Evolutionary conservation across 2,329 filamentous ascomycete species (phyloP), one percentile per base, ranked within the genome.

Genomic region (Talaromyces sp.): DNA sequence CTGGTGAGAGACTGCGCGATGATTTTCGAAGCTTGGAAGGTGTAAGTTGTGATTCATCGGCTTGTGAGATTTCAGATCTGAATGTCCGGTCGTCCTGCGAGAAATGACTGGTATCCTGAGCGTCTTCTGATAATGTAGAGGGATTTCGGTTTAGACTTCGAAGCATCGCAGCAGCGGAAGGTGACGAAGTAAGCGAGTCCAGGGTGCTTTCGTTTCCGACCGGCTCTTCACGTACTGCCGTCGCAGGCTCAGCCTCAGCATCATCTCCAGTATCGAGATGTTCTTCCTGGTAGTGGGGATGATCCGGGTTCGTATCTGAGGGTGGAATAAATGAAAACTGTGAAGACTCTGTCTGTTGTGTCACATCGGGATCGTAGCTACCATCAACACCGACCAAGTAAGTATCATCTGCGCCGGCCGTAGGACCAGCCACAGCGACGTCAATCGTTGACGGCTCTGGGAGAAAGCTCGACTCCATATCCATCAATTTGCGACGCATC

Each of bases 381-480:
- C 61, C 65, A 8, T 67, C 50, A 16, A 74, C 63, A 7, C 75
- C 74, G 50, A 77, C 72, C 44, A 76, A 52, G 51, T 73, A 76
- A 4, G 75, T 78, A 64, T 79, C 76, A 53, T 77, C 76, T 10
- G 63, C 66, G 37, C 73, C 72, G 14, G 60, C 50, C 17, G 56
- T 60, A 11, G 60, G 57, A 16, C 68, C 61, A 32, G 54, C 52
- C 50, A 63, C 51, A 36, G 65, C 65, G 30, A 75, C 64, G 16
- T 72, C 71, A 19, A 79, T 68, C 2, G 73, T 71, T 2, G 80
- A 80, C 2, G 76, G 73, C 41, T 85, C 82, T 0, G 83, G 83
- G 40, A 86, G 56, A 60, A 86, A 86, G 63, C 83, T 86, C 3
- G 84, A 86, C 65, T 86, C 84, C 50, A 86, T 77, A 59, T 86